Conservation (phyloP, 1,139 yeast species). For the Candida freyschussii region DNA sequence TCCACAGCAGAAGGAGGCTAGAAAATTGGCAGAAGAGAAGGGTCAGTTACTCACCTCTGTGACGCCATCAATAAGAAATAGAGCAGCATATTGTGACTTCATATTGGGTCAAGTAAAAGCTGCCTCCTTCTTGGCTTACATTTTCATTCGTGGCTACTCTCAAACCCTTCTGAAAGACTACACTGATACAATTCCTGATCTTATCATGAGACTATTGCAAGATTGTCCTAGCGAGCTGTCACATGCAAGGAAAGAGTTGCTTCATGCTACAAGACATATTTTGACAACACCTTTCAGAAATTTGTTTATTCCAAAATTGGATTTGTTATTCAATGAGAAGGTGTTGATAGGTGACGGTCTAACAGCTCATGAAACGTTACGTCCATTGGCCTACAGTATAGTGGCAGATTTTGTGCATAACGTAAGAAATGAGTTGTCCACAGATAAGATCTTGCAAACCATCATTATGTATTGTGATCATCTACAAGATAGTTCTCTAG, state of each 20-base stretch:
- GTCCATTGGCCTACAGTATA: slow-evolving; percentile 89
- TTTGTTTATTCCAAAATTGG: slow-evolving; percentile 81
- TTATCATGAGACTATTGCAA: slow-evolving; percentile 77
- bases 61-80: slow-evolving; percentile 68
- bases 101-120: slow-evolving; percentile 96
- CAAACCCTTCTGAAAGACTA: slow-evolving; percentile 56
- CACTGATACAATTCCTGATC: slow-evolving; percentile 77
- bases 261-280: slow-evolving; percentile 93
- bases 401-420: slow-evolving; percentile 95
- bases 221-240: slow-evolving; percentile 97
- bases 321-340: slow-evolving; percentile 76
- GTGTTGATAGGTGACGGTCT: slow-evolving; percentile 90
- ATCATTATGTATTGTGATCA: slow-evolving; percentile 79
- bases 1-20: slow-evolving; percentile 64
- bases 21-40: slow-evolving; percentile 51
- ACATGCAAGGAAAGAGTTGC: slow-evolving; percentile 84
- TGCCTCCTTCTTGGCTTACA: slow-evolving; percentile 90
- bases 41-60: slow-evolving; percentile 50
- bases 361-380: slow-evolving; percentile 80
- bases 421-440: slow-evolving; percentile 78
- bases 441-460: slow-evolving; percentile 84
- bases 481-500: slow-evolving; percentile 76
- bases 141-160: slow-evolving; percentile 79
- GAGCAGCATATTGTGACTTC: slow-evolving; percentile 83
- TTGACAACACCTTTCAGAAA: slow-evolving; percentile 82